Conservation (phyloP, 2,329 filamentous ascomycete genomes). For the Aspergillus melleus region DNA sequence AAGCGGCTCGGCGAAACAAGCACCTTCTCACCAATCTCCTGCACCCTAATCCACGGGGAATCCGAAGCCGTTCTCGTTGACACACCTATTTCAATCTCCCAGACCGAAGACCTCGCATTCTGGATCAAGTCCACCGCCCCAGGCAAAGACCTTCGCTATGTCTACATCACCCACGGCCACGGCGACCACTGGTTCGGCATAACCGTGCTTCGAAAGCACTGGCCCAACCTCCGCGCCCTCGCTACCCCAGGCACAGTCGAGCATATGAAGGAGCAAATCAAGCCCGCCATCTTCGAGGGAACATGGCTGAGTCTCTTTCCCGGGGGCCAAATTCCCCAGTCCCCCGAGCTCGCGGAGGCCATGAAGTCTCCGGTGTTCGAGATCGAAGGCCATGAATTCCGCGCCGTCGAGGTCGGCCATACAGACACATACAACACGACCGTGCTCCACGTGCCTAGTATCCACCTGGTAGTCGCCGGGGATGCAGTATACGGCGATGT, state of each 20-base stretch:
- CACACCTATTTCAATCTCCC: too few relatives aligned
- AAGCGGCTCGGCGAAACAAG: too few relatives aligned
- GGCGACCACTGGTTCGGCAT: not conserved
- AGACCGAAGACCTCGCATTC: too few relatives aligned
- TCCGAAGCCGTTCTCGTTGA: too few relatives aligned
- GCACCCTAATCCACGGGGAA: too few relatives aligned
- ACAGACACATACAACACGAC: conserved; percentile 12
- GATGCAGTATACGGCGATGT: conserved; percentile 12
- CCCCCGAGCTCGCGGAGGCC: not conserved
- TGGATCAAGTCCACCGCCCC: too few relatives aligned
- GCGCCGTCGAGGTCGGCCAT: conserved; percentile 7
- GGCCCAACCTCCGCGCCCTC: not conserved
- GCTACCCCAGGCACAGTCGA: too few relatives aligned
- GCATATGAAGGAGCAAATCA: too few relatives aligned
- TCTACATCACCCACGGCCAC: not conserved
- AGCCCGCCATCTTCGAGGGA: not conserved
- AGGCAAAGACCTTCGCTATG: not conserved
- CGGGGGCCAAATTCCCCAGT: not conserved
- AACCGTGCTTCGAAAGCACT: not conserved
- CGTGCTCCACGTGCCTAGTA: conserved; percentile 9
- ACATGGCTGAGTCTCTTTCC: not conserved
- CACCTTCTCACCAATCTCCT: too few relatives aligned
- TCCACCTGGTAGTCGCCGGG: conserved; percentile 6
- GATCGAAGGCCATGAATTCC: conserved; percentile 6
- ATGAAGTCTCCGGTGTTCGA: not conserved